Percentiles rank a stretch among this genome's conserved stretches.
Conservation (phyloP, 2,329 filamentous ascomycete genomes). For the Cyclaneusma minus region DNA sequence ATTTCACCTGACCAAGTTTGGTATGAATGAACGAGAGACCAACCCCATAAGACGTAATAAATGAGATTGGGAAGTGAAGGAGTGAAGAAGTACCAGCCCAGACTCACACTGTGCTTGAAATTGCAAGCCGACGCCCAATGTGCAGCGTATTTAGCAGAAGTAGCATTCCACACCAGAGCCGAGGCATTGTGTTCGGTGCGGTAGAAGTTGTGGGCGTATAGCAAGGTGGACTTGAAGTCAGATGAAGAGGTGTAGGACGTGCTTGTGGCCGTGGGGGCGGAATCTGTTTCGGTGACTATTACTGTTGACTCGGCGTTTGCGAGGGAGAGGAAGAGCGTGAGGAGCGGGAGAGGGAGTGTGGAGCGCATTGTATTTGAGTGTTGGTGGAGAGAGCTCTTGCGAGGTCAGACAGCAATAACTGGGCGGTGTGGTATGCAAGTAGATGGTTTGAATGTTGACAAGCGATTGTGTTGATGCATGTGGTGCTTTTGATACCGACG, state of each 20-base stretch:
- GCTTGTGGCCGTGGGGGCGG: constrained; percentile 5
- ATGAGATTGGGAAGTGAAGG: background rate
- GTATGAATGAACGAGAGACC: too few relatives aligned
- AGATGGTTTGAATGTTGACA: too few relatives aligned
- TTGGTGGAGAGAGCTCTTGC: too few relatives aligned
- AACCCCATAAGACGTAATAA: background rate
- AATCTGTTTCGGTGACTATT: constrained; percentile 3
- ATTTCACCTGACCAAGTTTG: too few relatives aligned
- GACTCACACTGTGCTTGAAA: constrained; percentile 35
- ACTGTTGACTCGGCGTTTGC: constrained; percentile 2
- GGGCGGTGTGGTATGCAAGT: too few relatives aligned
- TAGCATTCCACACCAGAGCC: constrained; percentile 47
- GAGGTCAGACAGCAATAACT: too few relatives aligned
- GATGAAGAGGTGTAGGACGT: constrained; percentile 25
- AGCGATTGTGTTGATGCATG: too few relatives aligned
- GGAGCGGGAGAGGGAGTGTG: constrained; percentile 2
- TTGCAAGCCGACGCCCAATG: constrained; percentile 30
- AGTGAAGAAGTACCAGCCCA: background rate
- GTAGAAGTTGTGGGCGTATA: constrained; percentile 53
- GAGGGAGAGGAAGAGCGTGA: background rate
- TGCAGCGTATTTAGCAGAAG: constrained; percentile 37
- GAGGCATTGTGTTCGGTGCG: constrained; percentile 45
- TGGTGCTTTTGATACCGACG: too few relatives aligned
- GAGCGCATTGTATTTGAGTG: too few relatives aligned
- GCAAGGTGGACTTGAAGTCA: constrained; percentile 32